phyloP scores from a whole-genome alignment of 257 asterid species.

The Parsonsia alboflavescens region DNA sequence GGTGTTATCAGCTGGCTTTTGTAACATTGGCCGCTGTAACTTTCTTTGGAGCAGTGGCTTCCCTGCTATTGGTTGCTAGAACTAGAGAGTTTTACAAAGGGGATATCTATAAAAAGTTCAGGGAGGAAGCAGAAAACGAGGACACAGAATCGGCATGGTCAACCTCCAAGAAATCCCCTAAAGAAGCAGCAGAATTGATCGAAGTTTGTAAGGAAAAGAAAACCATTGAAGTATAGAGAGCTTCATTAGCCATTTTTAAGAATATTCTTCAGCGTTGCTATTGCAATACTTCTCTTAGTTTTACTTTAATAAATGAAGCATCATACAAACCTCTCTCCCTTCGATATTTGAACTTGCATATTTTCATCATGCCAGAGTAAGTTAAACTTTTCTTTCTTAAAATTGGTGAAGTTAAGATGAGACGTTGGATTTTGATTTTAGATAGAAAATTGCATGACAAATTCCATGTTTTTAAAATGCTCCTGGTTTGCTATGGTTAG shows the following conservation, averaged over 20 bases:
- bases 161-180: not conserved
- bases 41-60: constrained; percentile 51
- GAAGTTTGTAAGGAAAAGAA: not conserved
- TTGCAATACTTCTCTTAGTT: no score
- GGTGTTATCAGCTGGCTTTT: constrained; percentile 50
- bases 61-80: constrained; percentile 54
- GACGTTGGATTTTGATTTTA: no score
- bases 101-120: constrained; percentile 66
- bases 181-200: not conserved
- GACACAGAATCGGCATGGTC: constrained; percentile 26
- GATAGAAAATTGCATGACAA: no score
- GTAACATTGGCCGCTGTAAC: constrained; percentile 45
- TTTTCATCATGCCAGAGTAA: no score
- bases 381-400: no score
- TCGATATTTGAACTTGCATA: no score
- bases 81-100: constrained; percentile 56
- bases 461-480: no score
- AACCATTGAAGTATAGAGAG: not conserved
- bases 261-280: not conserved
- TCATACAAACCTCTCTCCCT: no score
- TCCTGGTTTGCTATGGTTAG: no score
- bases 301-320: no score
- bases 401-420: no score
- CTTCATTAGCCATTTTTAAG: not conserved
- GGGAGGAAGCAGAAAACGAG: constrained; percentile 33